Base-by-base conservation (phyloP, 2,329 filamentous ascomycete genomes). In the Septoria petroselini region DNA sequence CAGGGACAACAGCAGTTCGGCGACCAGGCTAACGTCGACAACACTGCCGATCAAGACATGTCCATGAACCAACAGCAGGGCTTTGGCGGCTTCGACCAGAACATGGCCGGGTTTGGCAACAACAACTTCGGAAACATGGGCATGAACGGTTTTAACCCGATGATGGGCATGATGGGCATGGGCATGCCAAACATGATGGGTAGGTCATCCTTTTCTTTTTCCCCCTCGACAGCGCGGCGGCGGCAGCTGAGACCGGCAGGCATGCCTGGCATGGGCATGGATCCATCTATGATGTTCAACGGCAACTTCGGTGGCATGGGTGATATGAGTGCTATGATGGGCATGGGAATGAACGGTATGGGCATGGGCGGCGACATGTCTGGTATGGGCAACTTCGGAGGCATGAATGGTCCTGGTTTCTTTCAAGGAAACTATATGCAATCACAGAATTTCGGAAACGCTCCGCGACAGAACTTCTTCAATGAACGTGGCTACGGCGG, bases 221-320 rank as follows among this genome's bases (percentile, higher is more conserved):
- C 35, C 38, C 14, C 42, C 38, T 18, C 43, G 14, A 12, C 23
- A 23, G 34, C 42, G 31, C 66, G 65, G 61, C 70, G 54, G 40
- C 57, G 43, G 29, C 44, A 31, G 30, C 52, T 57, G 50, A 62
- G 50, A 48, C 39, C 39, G 40, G 31, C 59, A 87, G 86, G 82
- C 66, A 91, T 93, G 85, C 75, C 85, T 60, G 82, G 82, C 65
- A 89, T 91, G 85, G 80, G 80, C 70, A 93, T 95, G 88, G 86
- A 91, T 77, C 82, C 83, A 53, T 82, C 86, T 69, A 84, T 80
- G 78, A 88, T 90, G 84, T 88, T 82, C 75, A 52, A 50, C 25
- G 58, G 55, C 39, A 57, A 55, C 68, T 88, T 85, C 70, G 80
- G 81, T 73, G 86, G 86, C 71, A 87, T 88, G 84, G 85, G 80